Conservation (phyloP, 2,329 filamentous ascomycete genomes). For the Fusarium torulosum region DNA sequence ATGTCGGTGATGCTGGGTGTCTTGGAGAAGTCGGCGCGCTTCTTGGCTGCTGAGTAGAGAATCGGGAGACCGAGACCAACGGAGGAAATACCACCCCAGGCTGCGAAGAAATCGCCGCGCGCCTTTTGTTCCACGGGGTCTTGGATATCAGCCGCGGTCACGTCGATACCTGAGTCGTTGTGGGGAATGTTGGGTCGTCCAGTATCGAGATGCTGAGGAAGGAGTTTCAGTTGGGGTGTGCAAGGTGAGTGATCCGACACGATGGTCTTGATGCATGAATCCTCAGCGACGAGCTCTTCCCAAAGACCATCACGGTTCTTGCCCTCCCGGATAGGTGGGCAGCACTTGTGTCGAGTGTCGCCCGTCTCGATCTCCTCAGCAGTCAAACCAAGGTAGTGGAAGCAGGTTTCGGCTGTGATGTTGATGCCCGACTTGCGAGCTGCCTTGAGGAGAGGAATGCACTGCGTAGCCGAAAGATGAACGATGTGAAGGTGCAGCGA, state of each 20-base stretch:
- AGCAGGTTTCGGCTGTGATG: slow-evolving; percentile 95
- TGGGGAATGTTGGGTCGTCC: slow-evolving; percentile 57
- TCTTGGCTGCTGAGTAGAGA: slow-evolving; percentile 81
- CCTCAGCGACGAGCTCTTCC: slow-evolving; percentile 77
- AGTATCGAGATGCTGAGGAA: slow-evolving; percentile 73
- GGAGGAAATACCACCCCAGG: slow-evolving; percentile 96
- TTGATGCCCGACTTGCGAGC: slow-evolving; percentile 81
- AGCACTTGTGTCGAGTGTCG: slow-evolving; percentile 95
- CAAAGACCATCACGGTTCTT: slow-evolving; percentile 88
- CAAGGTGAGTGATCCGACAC: slow-evolving; percentile 97
- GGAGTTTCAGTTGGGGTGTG: slow-evolving; percentile 91
- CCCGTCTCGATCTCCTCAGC: slow-evolving; percentile 85
- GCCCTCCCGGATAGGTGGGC: slow-evolving; percentile 86
- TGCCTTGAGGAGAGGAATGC: slow-evolving; percentile 81
- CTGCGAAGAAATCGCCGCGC: slow-evolving; percentile 89
- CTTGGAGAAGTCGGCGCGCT: slow-evolving; percentile 65
- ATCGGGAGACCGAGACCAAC: slow-evolving; percentile 94
- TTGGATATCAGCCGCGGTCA: slow-evolving; percentile 53
- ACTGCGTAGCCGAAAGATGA: slow-evolving; percentile 89
- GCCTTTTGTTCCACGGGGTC: slow-evolving; percentile 55
- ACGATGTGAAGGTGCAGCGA: slow-evolving; percentile 91
- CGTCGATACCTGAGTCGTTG: slow-evolving; percentile 66
- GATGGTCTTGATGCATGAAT: slow-evolving; percentile 89
- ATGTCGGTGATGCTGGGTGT: slow-evolving; percentile 77
- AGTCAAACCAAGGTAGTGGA: slow-evolving; percentile 90